These are phyloP conservation scores for Brassica rapa DNA, from an alignment of 345 rosid genomes.

Conservation along the genomic window DNA sequence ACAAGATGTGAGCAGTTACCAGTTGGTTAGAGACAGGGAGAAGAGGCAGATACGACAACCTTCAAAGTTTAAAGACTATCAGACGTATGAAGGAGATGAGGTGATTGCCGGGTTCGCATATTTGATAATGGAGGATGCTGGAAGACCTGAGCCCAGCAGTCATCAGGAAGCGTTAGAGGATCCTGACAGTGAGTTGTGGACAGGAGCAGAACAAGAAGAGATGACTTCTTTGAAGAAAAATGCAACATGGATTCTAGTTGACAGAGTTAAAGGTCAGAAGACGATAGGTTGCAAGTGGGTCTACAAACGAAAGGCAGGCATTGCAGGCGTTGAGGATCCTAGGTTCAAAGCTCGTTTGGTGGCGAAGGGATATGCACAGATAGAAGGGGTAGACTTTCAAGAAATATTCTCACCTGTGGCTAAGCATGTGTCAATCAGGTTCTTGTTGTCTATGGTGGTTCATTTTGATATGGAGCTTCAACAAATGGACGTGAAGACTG, in stretches of 20 bases:
- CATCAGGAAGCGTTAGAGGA: background rate
- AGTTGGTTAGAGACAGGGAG: background rate
- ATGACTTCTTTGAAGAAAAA: too few relatives aligned
- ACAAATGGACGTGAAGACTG: background rate
- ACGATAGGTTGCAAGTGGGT: background rate
- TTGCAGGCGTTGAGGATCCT: background rate
- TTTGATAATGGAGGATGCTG: background rate
- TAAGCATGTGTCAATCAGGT: background rate
- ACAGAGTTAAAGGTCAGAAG: too few relatives aligned
- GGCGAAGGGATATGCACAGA: background rate
- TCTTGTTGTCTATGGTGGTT: background rate
- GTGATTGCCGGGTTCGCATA: background rate
- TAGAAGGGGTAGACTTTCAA: background rate
- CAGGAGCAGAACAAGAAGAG: background rate
- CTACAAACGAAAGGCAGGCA: background rate
- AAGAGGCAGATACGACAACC: background rate
- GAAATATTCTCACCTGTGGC: background rate
- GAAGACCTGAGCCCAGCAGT: background rate
- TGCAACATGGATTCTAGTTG: too few relatives aligned
- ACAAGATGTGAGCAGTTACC: background rate
- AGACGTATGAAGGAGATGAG: background rate
- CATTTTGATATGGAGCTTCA: background rate
- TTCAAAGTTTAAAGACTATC: background rate
- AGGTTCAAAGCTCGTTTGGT: background rate
- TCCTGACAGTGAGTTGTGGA: background rate